Conservation (phyloP, 768 basidiomycete genomes). For the Lentinula sp. region DNA sequence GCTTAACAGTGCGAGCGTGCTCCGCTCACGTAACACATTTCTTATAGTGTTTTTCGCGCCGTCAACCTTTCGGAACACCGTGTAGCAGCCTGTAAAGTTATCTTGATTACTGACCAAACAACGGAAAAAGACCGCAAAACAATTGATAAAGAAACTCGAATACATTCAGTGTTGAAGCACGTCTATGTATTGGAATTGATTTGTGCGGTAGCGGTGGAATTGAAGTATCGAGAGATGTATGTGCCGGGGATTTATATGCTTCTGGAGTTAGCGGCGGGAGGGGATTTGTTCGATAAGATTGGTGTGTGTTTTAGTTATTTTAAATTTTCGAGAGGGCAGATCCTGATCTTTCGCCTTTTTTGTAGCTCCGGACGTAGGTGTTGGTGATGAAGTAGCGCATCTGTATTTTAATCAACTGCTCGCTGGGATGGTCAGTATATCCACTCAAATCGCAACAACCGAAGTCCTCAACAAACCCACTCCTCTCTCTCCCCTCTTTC, state of each 20-base stretch:
- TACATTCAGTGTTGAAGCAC: slow-evolving; percentile 80
- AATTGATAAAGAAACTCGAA: slow-evolving; percentile 87
- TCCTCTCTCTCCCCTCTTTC: too few relatives aligned
- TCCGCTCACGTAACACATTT: too few relatives aligned
- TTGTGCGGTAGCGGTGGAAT: slow-evolving; percentile 70
- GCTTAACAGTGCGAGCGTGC: not conserved
- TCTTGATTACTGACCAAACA: slow-evolving; percentile 56
- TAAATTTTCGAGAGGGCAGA: not conserved
- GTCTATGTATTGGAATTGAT: slow-evolving; percentile 78
- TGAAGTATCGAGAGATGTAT: slow-evolving; percentile 48
- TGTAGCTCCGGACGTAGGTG: slow-evolving; percentile 84
- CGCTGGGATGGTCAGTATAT: slow-evolving; percentile 64
- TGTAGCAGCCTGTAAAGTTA: slow-evolving; percentile 86
- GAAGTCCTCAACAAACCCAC: not conserved
- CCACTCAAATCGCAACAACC: not conserved
- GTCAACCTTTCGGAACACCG: slow-evolving; percentile 59
- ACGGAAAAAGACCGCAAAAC: slow-evolving; percentile 69
- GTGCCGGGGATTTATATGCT: slow-evolving; percentile 88
- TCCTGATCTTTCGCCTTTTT: not conserved
- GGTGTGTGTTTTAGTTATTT: slow-evolving; percentile 50
- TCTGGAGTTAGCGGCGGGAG: slow-evolving; percentile 87
- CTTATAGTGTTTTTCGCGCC: slow-evolving; percentile 73
- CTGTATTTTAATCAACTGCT: slow-evolving; percentile 85
- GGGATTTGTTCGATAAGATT: slow-evolving; percentile 98
- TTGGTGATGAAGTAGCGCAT: slow-evolving; percentile 83